phyloP scores from a whole-genome alignment of 495 filamentous ascomycete genomes.

The Coniosporium apollinis region DNA sequence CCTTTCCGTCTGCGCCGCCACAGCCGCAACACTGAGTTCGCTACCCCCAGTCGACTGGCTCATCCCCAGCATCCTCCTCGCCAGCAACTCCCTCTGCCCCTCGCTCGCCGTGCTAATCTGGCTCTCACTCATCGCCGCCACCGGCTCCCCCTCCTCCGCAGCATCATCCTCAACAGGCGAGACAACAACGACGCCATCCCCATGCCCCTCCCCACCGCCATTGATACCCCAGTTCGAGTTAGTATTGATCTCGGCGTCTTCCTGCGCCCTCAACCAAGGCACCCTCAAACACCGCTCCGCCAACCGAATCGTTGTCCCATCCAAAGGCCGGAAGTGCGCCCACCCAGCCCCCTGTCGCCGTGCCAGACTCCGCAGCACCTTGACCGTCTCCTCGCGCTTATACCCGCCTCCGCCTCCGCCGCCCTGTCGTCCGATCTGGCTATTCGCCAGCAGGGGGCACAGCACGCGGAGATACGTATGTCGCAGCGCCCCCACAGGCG shows the following conservation, averaged over 20 bases:
- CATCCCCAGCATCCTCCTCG: too few relatives aligned
- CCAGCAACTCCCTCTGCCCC: too few relatives aligned
- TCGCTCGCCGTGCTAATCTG: too few relatives aligned
- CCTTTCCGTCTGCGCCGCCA: constrained; percentile 2
- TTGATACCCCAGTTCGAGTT: too few relatives aligned
- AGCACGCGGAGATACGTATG: constrained; percentile 98
- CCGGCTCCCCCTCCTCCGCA: too few relatives aligned
- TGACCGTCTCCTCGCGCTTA: constrained; percentile 73
- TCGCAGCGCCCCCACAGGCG: constrained; percentile 58
- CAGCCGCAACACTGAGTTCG: constrained; percentile 3
- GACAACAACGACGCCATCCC: too few relatives aligned
- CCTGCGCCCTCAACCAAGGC: constrained; percentile 51
- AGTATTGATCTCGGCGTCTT: too few relatives aligned
- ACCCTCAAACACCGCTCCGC: constrained; percentile 68
- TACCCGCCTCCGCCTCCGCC: too few relatives aligned
- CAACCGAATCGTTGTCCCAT: constrained; percentile 75
- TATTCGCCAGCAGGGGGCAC: constrained; percentile 77
- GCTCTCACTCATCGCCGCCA: too few relatives aligned
- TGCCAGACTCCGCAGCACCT: constrained; percentile 55
- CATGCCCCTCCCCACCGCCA: too few relatives aligned
- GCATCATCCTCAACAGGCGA: too few relatives aligned
- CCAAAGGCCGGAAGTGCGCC: constrained; percentile 75
- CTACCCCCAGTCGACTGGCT: too few relatives aligned
- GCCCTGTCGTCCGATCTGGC: constrained; percentile 58
- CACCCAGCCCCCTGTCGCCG: constrained; percentile 16